Conservation (phyloP, 768 basidiomycete genomes). For the Pisolithus albus region DNA sequence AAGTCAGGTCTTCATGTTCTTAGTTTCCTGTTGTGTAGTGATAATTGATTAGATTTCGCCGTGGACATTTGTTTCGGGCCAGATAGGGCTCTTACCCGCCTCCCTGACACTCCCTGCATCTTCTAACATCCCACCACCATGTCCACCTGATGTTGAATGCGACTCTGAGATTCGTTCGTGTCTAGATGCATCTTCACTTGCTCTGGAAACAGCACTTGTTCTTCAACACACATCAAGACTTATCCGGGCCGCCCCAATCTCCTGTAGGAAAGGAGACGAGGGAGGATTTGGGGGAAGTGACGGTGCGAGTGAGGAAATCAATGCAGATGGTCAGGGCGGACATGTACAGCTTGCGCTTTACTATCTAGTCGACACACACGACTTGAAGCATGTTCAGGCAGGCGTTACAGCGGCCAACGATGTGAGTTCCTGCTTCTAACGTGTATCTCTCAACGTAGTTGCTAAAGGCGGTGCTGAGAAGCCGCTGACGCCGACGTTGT, state of each 20-base stretch:
- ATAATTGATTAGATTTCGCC: constrained; percentile 50
- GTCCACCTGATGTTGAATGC: not conserved
- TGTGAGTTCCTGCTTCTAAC: constrained; percentile 9
- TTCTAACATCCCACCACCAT: constrained; percentile 23
- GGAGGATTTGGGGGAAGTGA: constrained; percentile 22
- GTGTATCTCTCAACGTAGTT: not conserved
- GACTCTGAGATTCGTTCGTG: constrained; percentile 21
- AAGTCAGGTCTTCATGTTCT: constrained; percentile 19
- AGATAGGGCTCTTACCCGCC: constrained; percentile 84
- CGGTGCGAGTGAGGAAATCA: constrained; percentile 45
- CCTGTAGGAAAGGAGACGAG: constrained; percentile 25
- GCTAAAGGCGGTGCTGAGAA: not conserved
- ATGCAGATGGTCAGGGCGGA: constrained; percentile 32
- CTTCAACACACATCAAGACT: constrained; percentile 78
- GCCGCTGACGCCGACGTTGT: constrained; percentile 43
- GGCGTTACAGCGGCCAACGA: constrained; percentile 27
- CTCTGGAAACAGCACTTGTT: constrained; percentile 63
- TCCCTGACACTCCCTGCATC: constrained; percentile 61
- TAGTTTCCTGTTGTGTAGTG: not conserved
- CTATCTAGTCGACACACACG: constrained; percentile 50
- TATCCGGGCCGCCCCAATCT: constrained; percentile 45
- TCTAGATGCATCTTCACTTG: constrained; percentile 24
- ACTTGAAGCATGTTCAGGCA: constrained; percentile 36
- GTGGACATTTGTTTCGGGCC: constrained; percentile 85
- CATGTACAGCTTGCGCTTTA: constrained; percentile 60